phyloP scores from a whole-genome alignment of 1,284 basidiomycete genomes.

The Apiotrichum montevideense region DNA sequence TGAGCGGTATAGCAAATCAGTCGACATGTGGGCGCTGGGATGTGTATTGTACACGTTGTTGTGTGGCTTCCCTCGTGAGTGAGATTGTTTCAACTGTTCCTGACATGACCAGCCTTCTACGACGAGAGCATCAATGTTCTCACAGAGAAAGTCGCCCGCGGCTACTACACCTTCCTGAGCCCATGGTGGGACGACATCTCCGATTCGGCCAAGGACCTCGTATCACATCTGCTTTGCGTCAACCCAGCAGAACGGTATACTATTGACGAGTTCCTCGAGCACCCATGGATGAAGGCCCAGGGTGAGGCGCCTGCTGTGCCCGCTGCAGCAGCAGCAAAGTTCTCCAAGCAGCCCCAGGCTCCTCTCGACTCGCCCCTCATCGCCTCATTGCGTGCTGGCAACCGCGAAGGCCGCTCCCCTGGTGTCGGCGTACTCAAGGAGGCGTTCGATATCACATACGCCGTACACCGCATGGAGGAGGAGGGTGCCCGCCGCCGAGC shows the following conservation, averaged over 20 bases:
- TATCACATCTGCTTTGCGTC: conserved; percentile 89
- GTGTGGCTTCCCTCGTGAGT: conserved; percentile 83
- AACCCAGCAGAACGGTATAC: conserved; percentile 93
- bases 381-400: conserved; percentile 65
- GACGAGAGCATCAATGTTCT: conserved; percentile 98
- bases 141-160: conserved; percentile 96
- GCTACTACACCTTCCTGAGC: conserved; percentile 96
- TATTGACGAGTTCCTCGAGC: conserved; percentile 94
- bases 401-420: conserved; percentile 76
- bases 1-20: conserved; percentile 95
- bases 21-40: conserved; percentile 99
- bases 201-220: conserved; percentile 82
- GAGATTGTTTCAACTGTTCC: background rate
- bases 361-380: conserved; percentile 89
- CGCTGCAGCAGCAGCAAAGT: conserved; percentile 50
- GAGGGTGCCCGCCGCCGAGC: conserved; percentile 81
- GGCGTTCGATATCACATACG: conserved; percentile 98
- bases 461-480: conserved; percentile 98
- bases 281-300: conserved; percentile 68
- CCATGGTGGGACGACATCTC: conserved; percentile 99
- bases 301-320: background rate
- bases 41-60: conserved; percentile 97
- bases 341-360: conserved; percentile 42
- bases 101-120: conserved; percentile 68
- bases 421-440: conserved; percentile 89